A percentile compares a stretch with the other conserved stretches of the same genome.
Conservation (phyloP, 345 rosid species). For the Salix purpurea region DNA sequence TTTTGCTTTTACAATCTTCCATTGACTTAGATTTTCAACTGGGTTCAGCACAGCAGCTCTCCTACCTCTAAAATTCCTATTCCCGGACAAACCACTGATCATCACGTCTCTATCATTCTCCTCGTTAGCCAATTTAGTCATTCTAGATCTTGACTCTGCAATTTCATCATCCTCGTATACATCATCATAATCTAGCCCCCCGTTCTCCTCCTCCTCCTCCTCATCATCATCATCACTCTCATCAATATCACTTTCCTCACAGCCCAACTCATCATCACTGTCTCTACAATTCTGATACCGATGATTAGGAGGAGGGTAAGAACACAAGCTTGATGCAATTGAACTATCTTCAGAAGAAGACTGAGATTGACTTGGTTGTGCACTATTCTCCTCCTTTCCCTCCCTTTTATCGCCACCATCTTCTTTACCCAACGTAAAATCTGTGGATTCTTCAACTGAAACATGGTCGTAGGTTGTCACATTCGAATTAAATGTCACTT, state of each 20-base stretch:
- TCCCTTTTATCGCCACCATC: conserved; percentile 20
- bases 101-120: conserved; percentile 5
- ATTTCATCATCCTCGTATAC: conserved; percentile 1
- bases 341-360: conserved; percentile 50
- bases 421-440: conserved; percentile 26
- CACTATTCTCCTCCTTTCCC: conserved; percentile 18
- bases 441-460: conserved; percentile 37
- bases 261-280: conserved; percentile 35
- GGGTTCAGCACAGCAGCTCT: conserved; percentile 67
- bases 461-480: conserved; percentile 63
- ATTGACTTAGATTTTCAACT: conserved; percentile 87
- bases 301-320: conserved; percentile 56
- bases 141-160: background rate
- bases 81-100: background rate
- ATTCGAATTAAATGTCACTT: conserved; percentile 71
- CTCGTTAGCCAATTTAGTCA: background rate
- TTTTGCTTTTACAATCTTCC: conserved; percentile 71
- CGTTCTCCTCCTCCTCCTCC: conserved; percentile 12
- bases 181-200: conserved; percentile 12
- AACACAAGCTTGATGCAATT: conserved; percentile 40
- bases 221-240: background rate
- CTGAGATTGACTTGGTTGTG: conserved; percentile 32
- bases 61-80: conserved; percentile 42
- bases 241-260: conserved; percentile 21
- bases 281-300: conserved; percentile 35